These are phyloP conservation scores for Mimosa pudica DNA, from an alignment of 306 rosid genomes.

Conservation along the genomic window DNA sequence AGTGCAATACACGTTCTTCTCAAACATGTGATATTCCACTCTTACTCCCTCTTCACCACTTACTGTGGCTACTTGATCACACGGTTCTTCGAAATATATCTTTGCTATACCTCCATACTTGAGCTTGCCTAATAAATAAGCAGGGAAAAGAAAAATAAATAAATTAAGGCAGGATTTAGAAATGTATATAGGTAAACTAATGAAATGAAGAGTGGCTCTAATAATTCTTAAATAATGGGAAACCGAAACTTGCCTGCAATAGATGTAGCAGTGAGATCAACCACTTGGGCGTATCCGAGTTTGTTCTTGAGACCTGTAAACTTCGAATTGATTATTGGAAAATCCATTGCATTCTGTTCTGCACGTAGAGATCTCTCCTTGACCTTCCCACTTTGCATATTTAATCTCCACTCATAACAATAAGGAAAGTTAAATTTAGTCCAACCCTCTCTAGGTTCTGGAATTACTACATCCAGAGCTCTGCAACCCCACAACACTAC, in stretches of 20 bases:
- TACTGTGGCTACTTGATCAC: too few relatives aligned
- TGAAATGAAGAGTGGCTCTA: background rate
- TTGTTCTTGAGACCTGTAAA: conserved; percentile 52
- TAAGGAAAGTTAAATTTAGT: background rate
- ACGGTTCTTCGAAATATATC: conserved; percentile 43
- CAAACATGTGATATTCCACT: conserved; percentile 67
- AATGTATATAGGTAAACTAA: background rate
- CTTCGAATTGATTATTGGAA: conserved; percentile 59
- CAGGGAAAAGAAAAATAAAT: background rate
- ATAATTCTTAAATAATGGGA: background rate
- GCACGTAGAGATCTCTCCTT: conserved; percentile 52
- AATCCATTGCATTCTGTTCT: conserved; percentile 53
- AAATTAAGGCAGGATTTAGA: too few relatives aligned
- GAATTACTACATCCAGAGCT: conserved; percentile 51
- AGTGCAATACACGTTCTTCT: conserved; percentile 57
- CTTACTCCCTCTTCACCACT: conserved; percentile 11
- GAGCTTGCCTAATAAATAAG: conserved; percentile 37
- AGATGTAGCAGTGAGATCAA: conserved; percentile 48
- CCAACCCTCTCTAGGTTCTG: background rate
- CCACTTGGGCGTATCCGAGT: conserved; percentile 62
- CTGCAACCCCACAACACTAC: conserved; percentile 79
- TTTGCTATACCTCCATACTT: conserved; percentile 68
- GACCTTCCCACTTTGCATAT: conserved; percentile 56
- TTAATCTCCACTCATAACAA: conserved; percentile 63
- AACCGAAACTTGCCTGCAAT: conserved; percentile 40